These are phyloP conservation scores for Mycena rosella DNA, from an alignment of 768 basidiomycete species.

Conservation along the genomic window DNA sequence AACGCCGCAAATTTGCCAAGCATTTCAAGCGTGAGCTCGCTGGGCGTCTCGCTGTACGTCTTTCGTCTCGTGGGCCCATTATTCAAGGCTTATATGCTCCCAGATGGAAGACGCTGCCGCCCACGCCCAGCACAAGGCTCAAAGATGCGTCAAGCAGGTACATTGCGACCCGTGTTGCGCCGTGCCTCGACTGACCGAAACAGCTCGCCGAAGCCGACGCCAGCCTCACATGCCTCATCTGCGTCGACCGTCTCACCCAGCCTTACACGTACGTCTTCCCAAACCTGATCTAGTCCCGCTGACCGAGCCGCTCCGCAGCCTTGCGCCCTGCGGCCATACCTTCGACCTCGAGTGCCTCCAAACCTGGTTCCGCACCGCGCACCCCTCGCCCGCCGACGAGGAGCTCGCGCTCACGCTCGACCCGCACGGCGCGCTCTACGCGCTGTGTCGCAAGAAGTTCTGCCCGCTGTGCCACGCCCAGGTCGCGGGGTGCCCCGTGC, in stretches of 20 bases:
- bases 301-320: neutral
- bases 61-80: too few relatives aligned
- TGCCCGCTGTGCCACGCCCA: conserved; percentile 24
- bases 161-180: neutral
- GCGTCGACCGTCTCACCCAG: conserved; percentile 26
- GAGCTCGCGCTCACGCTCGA: conserved; percentile 13
- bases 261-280: conserved; percentile 26
- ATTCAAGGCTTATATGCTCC: neutral
- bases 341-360: conserved; percentile 28
- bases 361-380: conserved; percentile 17
- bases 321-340: conserved; percentile 28
- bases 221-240: conserved; percentile 24
- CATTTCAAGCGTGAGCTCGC: neutral
- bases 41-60: conserved; percentile 15
- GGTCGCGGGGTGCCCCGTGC: conserved; percentile 4
- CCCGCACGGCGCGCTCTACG: conserved; percentile 8
- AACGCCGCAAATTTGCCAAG: neutral
- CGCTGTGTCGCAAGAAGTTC: conserved; percentile 15
- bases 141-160: conserved; percentile 9
- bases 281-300: neutral
- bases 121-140: neutral
- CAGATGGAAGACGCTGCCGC: neutral
- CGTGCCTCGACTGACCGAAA: neutral
- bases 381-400: conserved; percentile 21
- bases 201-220: conserved; percentile 24